Conservation (phyloP, 257 asterid genomes). For the Penstemon newberryi region DNA sequence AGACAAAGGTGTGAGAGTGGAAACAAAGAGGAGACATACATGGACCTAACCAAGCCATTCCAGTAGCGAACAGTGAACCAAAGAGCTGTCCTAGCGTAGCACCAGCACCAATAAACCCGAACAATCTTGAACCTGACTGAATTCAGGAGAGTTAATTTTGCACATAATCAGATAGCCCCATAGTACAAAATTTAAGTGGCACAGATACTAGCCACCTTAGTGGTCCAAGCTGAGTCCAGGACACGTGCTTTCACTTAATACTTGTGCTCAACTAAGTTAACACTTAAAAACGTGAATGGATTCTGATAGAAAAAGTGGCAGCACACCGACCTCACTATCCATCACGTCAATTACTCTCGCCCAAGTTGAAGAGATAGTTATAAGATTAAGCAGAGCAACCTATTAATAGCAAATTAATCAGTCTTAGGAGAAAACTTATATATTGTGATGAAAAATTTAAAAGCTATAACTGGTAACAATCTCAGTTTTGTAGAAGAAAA, state of each 20-base stretch:
- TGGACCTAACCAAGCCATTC: slow-evolving; percentile 98
- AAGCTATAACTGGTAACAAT: slow-evolving; percentile 4
- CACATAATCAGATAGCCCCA: slow-evolving; percentile 26
- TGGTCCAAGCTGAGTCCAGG: slow-evolving; percentile 2
- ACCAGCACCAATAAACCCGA: slow-evolving; percentile 99
- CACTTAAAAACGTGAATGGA: slow-evolving; percentile 16
- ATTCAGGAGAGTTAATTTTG: slow-evolving; percentile 48
- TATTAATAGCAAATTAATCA: slow-evolving; percentile 33
- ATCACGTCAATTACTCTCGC: slow-evolving; percentile 96
- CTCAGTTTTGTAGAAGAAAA: slow-evolving; percentile 21
- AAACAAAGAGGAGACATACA: slow-evolving; percentile 51
- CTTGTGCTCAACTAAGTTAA: slow-evolving; percentile 18
- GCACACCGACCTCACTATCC: slow-evolving; percentile 84
- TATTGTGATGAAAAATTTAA: slow-evolving; percentile 8
- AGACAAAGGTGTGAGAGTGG: slow-evolving; percentile 3
- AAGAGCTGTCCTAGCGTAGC: slow-evolving; percentile 97
- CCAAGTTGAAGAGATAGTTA: slow-evolving; percentile 98
- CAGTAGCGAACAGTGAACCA: slow-evolving; percentile 94
- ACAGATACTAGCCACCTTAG: slow-evolving; percentile 15
- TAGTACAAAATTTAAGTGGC: slow-evolving; percentile 20
- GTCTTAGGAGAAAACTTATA: slow-evolving; percentile 15
- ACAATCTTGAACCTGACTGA: slow-evolving; percentile 99
- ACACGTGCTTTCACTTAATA: slow-evolving; percentile 10
- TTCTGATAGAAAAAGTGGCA: slow-evolving; percentile 23
- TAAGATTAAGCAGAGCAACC: slow-evolving; percentile 96